Base-by-base conservation (phyloP, 192 early-diverging fungal species). In the Dimargaris verticillata region DNA sequence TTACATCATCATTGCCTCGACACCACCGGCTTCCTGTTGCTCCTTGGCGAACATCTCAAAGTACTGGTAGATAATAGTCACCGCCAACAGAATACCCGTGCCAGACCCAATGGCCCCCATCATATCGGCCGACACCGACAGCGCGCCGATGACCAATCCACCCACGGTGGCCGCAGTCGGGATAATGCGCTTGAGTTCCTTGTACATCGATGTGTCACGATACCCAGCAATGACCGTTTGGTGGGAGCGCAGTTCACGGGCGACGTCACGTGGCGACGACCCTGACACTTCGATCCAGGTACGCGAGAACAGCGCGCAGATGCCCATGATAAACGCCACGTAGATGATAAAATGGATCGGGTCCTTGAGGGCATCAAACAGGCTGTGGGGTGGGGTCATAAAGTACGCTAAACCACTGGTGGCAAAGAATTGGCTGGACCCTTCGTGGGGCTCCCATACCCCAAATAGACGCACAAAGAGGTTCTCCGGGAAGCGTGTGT, bases 221-320 rank as follows among this genome's bases (percentile, higher is more conserved):
- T 94, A 83, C 33, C 93, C 91, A 25, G 88, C 84, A 74, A 99
- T 87, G 22, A 93, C 91, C 64, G 93, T 85, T 70, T 88, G 84
- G 75, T 99, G 96, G 62, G 95, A 91, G 75, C 94, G 95, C 69
- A 99, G 82, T 82, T 99, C 91, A 60, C 83, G 85, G 28, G 96
- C 95, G 52, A 99, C 96, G 64, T 99, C 96, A 26, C 95, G 83
- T 14, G 96, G 93, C 22, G 92, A 93, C 41, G 96, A 95, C 47
- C 93, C 95, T 61, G 89, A 93, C 60, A 99, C 90, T 65, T 99
- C 96, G 64, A 99, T 94, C 96, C 96, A 99, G 29, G 95, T 92
- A 69, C 89, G 94, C 66, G 95, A 97, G 65, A 99, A 79, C 42
- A 99, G 68, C 43, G 95, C 96, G 71, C 96, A 99, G 41, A 88